A percentile compares a stretch with the other conserved stretches of the same genome.
These are phyloP conservation scores for Hylodesmum podocarpum DNA, from an alignment of 306 rosid genomes.

Conservation along the genomic window DNA sequence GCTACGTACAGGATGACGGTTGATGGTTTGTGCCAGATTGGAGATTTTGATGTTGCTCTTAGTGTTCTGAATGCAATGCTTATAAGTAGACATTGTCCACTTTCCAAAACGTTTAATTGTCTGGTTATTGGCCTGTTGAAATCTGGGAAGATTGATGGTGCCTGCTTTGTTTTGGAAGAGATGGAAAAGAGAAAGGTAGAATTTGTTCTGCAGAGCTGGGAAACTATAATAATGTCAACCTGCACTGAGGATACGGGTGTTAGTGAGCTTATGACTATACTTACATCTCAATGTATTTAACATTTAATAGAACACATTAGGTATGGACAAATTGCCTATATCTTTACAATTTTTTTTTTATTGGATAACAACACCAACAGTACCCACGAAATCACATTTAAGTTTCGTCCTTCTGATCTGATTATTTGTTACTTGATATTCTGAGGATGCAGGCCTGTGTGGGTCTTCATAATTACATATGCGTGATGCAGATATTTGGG, in stretches of 20 bases:
- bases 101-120: conserved; percentile 60
- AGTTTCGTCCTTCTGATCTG: too few species aligned
- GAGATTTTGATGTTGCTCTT: conserved; percentile 62
- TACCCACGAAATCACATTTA: too few species aligned
- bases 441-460: too few species aligned
- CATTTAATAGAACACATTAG: conserved; percentile 4
- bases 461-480: too few species aligned
- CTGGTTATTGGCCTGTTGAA: conserved; percentile 61
- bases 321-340: neutral
- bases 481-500: too few species aligned
- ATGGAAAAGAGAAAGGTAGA: conserved; percentile 64
- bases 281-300: conserved; percentile 39
- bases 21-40: conserved; percentile 69
- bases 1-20: conserved; percentile 77
- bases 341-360: neutral
- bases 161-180: conserved; percentile 84
- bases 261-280: conserved; percentile 36
- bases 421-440: too few species aligned
- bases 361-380: too few species aligned
- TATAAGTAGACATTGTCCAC: conserved; percentile 65
- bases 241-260: conserved; percentile 48
- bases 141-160: conserved; percentile 56
- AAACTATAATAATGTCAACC: conserved; percentile 45
- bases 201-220: conserved; percentile 58
- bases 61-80: conserved; percentile 75